Conservation (phyloP, 495 filamentous ascomycete species). For the Penicillium odoratum region DNA sequence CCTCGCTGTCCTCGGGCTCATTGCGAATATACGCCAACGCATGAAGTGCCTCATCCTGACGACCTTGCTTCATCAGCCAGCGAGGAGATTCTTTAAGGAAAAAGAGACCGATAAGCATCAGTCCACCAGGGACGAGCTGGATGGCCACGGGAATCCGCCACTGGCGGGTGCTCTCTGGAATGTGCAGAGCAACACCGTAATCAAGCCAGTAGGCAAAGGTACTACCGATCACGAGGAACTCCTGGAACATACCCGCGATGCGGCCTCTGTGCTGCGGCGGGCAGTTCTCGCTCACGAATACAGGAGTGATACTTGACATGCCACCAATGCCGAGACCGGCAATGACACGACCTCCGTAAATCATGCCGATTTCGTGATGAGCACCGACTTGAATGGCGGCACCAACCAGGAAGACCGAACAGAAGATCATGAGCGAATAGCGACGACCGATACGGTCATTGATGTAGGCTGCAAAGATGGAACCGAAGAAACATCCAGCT, state of each 20-base stretch:
- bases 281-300: conserved; percentile 51
- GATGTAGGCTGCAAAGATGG: conserved; percentile 57
- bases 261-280: conserved; percentile 45
- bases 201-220: conserved; percentile 48
- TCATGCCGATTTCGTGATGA: conserved; percentile 32
- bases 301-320: conserved; percentile 47
- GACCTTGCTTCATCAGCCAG: conserved; percentile 52
- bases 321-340: conserved; percentile 46
- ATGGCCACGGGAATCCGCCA: conserved; percentile 56
- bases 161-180: conserved; percentile 43
- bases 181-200: conserved; percentile 49
- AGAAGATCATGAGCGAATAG: conserved; percentile 56
- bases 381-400: conserved; percentile 60
- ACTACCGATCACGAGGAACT: conserved; percentile 32
- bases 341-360: conserved; percentile 46
- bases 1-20: conserved; percentile 36
- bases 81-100: conserved; percentile 56
- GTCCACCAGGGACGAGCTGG: conserved; percentile 52
- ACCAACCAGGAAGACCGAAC: conserved; percentile 60
- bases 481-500: conserved; percentile 69
- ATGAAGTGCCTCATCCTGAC: conserved; percentile 44
- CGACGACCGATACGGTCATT: conserved; percentile 61
- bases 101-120: conserved; percentile 51
- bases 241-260: conserved; percentile 39
- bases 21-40: conserved; percentile 47